Evolutionary conservation across 1,284 basidiomycete genomes (phyloP), one percentile per base, ranked within the genome.

Genomic region (Fomitopsis betulina): DNA sequence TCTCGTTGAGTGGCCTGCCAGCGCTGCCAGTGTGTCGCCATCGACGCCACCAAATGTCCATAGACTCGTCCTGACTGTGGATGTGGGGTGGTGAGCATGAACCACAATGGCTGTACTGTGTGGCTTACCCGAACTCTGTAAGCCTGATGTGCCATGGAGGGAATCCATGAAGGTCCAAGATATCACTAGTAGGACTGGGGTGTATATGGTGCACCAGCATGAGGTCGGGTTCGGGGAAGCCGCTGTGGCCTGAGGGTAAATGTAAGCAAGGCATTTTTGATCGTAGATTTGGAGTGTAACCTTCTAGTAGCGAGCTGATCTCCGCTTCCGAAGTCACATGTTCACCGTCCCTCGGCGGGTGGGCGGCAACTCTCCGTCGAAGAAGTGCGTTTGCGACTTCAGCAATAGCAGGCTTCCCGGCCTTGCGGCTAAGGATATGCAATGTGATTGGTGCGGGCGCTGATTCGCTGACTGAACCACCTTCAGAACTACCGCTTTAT

Each of bases 121-220:
- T 52, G n/a, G 71, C 87, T 74, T 67, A 91, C 89, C 84, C 79
- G 61, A 92, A 83, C 71, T 92, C 89, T 43, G 87, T 88, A 52
- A 92, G 73, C 58, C 84, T 77, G 10, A 85, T 80, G 62, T 91
- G 88, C 89, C 89, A 92, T 25, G 90, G 89, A 25, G 90, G 89
- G 62, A 87, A 91, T 2, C 85, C 86, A 62, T 87, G 73, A 12
- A 91, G 73, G 67, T 91, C 87, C 53, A 86, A 69, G 1, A 86
- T 81, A 30, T 74, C 66, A 51, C 68, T 70, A 54, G 73, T 69
- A 45, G 69, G 68, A 51, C 64, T 70, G 10, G 75, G 73, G 40
- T 73, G 72, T 37, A 86, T 62, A 51, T 82, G 74, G 66, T 91
- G 87, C 15, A 91, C 76, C 63, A 92, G 84, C 78, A 89, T 82